Conservation (phyloP, 495 filamentous ascomycete genomes). For the Lasiosphaeria ovina region DNA sequence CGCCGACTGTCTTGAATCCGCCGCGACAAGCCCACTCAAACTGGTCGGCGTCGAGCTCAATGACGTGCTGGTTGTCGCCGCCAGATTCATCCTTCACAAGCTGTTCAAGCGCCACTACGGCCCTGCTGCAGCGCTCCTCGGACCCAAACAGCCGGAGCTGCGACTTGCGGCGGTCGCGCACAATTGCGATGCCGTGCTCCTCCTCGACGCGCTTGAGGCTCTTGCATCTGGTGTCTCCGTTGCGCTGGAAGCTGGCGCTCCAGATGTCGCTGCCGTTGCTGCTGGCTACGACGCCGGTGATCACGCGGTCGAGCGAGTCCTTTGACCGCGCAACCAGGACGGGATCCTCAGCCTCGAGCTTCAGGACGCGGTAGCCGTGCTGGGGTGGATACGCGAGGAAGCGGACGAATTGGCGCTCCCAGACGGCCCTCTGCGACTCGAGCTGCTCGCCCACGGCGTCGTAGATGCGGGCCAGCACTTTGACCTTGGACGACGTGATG, state of each 20-base stretch:
- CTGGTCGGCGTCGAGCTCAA: constrained; percentile 23
- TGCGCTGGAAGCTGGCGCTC: constrained; percentile 21
- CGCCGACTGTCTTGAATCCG: constrained; percentile 37
- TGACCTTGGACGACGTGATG: constrained; percentile 37
- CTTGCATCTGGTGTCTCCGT: constrained; percentile 14
- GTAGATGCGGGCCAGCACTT: constrained; percentile 33
- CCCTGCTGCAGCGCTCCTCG: constrained; percentile 13
- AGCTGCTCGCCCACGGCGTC: constrained; percentile 35
- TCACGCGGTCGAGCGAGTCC: constrained; percentile 32
- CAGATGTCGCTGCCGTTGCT: constrained; percentile 26
- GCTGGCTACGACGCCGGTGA: constrained; percentile 21
- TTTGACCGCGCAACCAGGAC: constrained; percentile 38
- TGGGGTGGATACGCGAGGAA: constrained; percentile 30
- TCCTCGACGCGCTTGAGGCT: constrained; percentile 21
- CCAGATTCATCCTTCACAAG: constrained; percentile 22
- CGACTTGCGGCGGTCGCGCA: constrained; percentile 28
- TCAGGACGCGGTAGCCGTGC: constrained; percentile 27
- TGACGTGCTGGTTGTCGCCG: constrained; percentile 20
- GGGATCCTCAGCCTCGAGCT: constrained; percentile 41
- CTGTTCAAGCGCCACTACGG: constrained; percentile 8
- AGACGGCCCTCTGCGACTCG: constrained; percentile 26
- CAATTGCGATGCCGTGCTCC: constrained; percentile 29
- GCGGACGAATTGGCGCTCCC: constrained; percentile 27
- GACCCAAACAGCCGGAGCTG: constrained; percentile 33
- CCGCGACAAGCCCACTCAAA: constrained; percentile 39